Evolutionary conservation across 23 red algal genomes (phyloP).

Genomic region (Agarophyton chilense): DNA sequence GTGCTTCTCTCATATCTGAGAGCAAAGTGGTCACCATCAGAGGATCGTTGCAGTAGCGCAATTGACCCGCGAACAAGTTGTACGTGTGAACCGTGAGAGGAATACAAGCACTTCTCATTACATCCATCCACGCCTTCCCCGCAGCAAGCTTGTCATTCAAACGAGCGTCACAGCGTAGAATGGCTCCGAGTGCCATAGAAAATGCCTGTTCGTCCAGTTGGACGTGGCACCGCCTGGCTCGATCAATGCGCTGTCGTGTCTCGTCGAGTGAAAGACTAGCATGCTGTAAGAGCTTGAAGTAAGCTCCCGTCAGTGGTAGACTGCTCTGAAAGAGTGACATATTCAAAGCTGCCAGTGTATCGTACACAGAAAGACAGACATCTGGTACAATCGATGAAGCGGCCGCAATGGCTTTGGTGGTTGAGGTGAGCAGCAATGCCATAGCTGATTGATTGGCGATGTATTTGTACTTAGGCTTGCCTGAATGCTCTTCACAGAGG

Average conservation of each 20-base stretch:
- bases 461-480: conserved; percentile 3
- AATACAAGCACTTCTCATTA: conserved; percentile 65
- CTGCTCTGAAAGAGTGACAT: conserved; percentile 39
- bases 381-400: conserved; percentile 25
- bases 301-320: conserved; percentile 54
- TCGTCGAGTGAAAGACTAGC: conserved; percentile 46
- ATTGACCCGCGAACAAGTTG: conserved; percentile 59
- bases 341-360: conserved; percentile 29
- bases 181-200: conserved; percentile 69
- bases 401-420: conserved; percentile 44
- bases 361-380: conserved; percentile 42
- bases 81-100: conserved; percentile 62
- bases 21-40: conserved; percentile 60
- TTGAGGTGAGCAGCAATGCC: conserved; percentile 52
- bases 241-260: conserved; percentile 45
- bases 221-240: conserved; percentile 7
- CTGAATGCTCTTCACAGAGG: conserved; percentile 9
- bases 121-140: conserved; percentile 48
- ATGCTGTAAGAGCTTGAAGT: conserved; percentile 65
- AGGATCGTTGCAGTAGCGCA: conserved; percentile 66
- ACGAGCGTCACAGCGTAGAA: conserved; percentile 45
- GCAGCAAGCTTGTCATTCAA: conserved; percentile 28
- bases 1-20: conserved; percentile 50
- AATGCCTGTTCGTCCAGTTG: conserved; percentile 71
- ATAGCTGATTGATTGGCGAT: conserved; percentile 37